A percentile compares a stretch with the other conserved stretches of the same genome.
Conservation (phyloP, 352 stramenopile genomes). For the Phytophthora quininea region DNA sequence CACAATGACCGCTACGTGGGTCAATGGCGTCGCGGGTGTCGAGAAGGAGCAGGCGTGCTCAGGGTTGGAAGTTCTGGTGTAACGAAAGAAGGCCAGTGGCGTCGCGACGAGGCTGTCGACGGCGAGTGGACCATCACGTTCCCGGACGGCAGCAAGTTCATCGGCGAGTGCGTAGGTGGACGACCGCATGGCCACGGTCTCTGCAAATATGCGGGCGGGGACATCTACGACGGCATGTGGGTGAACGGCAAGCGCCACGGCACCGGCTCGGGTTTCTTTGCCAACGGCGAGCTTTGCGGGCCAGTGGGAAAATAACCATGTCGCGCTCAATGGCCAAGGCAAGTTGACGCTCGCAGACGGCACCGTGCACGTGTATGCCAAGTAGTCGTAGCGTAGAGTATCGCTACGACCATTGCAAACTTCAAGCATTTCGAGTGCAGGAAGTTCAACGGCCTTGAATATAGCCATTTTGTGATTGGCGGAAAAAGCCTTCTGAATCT, state of each 20-base stretch:
- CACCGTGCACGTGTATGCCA: constrained; percentile 72
- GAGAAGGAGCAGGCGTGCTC: constrained; percentile 58
- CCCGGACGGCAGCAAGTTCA: constrained; percentile 78
- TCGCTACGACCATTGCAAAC: too few species aligned
- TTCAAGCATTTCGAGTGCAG: too few species aligned
- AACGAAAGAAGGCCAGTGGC: constrained; percentile 75
- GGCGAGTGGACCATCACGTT: constrained; percentile 84
- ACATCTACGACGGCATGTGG: constrained; percentile 87
- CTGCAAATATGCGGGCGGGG: constrained; percentile 84
- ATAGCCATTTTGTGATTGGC: neutral
- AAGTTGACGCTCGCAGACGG: constrained; percentile 73
- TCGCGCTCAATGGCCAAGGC: constrained; percentile 74
- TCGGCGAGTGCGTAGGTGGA: constrained; percentile 63
- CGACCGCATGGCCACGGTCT: constrained; percentile 71
- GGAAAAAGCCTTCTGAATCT: neutral
- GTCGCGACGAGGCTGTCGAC: constrained; percentile 57
- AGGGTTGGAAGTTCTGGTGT: constrained; percentile 51
- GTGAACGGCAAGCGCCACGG: constrained; percentile 81
- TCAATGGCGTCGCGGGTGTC: constrained; percentile 61
- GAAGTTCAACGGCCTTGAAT: neutral
- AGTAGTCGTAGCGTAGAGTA: constrained; percentile 22
- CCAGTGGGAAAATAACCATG: constrained; percentile 84
- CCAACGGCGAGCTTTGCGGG: constrained; percentile 77
- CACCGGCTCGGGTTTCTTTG: constrained; percentile 69
- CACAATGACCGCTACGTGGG: constrained; percentile 76